A percentile compares a stretch with the other conserved stretches of the same genome.
phyloP scores from a whole-genome alignment of 441 rosid genomes.

The Adansonia madagascariensis region DNA sequence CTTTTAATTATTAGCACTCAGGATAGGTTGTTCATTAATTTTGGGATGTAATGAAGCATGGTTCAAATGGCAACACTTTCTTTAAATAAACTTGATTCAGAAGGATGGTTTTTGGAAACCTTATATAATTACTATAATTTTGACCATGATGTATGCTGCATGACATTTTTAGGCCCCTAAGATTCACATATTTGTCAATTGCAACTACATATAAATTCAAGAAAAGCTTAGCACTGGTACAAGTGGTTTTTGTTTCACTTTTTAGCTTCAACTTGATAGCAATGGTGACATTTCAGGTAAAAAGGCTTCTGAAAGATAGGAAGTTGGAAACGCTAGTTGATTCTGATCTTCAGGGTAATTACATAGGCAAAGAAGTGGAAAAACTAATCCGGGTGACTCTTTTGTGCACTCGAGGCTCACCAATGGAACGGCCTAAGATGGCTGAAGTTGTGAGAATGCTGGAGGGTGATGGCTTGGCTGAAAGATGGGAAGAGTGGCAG shows the following conservation, averaged over 20 bases:
- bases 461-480: constrained; percentile 71
- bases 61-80: background rate
- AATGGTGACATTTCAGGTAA: constrained; percentile 46
- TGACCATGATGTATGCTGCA: background rate
- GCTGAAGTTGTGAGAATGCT: constrained; percentile 77
- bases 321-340: constrained; percentile 68
- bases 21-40: background rate
- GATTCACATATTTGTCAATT: too few relatives aligned
- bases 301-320: constrained; percentile 34
- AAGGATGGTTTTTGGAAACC: too few relatives aligned
- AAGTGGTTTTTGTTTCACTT: background rate
- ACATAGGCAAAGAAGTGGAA: constrained; percentile 65
- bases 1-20: background rate
- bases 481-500: constrained; percentile 81
- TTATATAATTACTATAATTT: too few relatives aligned
- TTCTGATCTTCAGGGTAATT: constrained; percentile 63
- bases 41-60: background rate
- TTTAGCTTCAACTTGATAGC: background rate
- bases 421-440: constrained; percentile 75
- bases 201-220: too few relatives aligned
- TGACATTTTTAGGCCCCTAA: background rate
- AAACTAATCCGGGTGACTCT: constrained; percentile 68
- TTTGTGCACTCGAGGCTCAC: constrained; percentile 69
- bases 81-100: too few relatives aligned
- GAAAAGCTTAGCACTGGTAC: background rate